Evolutionary conservation across 2,329 filamentous ascomycete species (phyloP), one percentile per base, ranked within the genome.

Genomic region (Claviceps spartinae): DNA sequence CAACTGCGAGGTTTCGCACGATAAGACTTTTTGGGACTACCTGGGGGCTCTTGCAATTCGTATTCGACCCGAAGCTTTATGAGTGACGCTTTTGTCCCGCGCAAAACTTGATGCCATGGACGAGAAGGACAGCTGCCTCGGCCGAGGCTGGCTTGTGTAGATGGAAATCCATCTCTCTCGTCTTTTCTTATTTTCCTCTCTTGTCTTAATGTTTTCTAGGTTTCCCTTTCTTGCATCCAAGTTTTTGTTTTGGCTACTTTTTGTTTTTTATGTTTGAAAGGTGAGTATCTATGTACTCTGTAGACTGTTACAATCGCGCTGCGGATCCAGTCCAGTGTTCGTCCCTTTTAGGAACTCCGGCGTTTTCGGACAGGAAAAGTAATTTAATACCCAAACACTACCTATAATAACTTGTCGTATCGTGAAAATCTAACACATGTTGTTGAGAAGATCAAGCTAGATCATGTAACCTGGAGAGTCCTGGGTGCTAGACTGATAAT

Each of bases 1-100:
- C 30, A 22, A 9, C 40, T 7, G 11, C 40, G 45, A 30, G 38
- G 43, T 47, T 52, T 0, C 13, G 53, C 50, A 54, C 50, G 53
- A 54, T 51, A 52, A 54, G 37, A 53, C 51, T 55, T 55, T 34
- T 45, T 58, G 63, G 64, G 63, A 65, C 64, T 11, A 64, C 62
- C 65, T 62, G 66, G 66, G 66, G 65, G 65, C 63, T 67, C 49
- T 55, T 55, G 47, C 50, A 49, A 54, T 26, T 18, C 38, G 48
- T 44, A 50, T 45, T 37, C 36, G 16, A 50, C 49, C 48, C 49
- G 55, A 57, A 54, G 57, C 58, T 57, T 56, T 56, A 54, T 55
- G 53, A 56, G 54, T 60, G 55, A 54, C 49, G 24, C 30, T 34
- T 11, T 37, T 37, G 42, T 49, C 43, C 51, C 40, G 30, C 49